Evolutionary conservation across 2,329 filamentous ascomycete genomes (phyloP).

Genomic region (Paraphaeosphaeria minitans): DNA sequence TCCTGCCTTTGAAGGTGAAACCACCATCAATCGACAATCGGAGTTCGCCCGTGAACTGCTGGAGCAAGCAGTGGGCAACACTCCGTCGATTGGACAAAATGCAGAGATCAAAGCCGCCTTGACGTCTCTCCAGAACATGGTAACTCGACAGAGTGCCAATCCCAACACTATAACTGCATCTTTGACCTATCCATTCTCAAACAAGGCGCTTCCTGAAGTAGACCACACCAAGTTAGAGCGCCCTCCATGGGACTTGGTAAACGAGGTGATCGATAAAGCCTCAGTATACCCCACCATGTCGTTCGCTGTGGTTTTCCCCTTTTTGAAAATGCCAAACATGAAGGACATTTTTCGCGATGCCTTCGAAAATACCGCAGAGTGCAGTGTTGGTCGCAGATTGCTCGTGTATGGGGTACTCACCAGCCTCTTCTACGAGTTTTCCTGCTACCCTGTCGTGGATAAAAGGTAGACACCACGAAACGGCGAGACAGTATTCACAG

Average conservation of each 20-base stretch:
- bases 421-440: conserved; percentile 37
- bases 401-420: conserved; percentile 38
- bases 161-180: conserved; percentile 19
- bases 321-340: conserved; percentile 34
- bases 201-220: conserved; percentile 29
- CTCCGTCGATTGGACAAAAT: conserved; percentile 41
- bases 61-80: conserved; percentile 46
- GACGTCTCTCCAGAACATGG: conserved; percentile 39
- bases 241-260: conserved; percentile 39
- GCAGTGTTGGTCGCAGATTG: conserved; percentile 29
- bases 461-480: conserved; percentile 18
- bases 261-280: conserved; percentile 31
- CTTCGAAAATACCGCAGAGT: conserved; percentile 27
- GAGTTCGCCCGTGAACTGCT: conserved; percentile 53
- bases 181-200: conserved; percentile 23
- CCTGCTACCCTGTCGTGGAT: conserved; percentile 19
- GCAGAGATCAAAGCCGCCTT: conserved; percentile 41
- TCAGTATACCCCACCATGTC: conserved; percentile 40
- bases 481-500: not conserved
- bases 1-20: conserved; percentile 55
- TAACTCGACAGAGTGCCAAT: conserved; percentile 31
- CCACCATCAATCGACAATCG: conserved; percentile 55
- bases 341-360: conserved; percentile 32
- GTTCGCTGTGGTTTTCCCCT: conserved; percentile 40
- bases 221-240: conserved; percentile 34